Base-by-base conservation (phyloP, 2,329 filamentous ascomycete species). In the Gremmenia infestans region DNA sequence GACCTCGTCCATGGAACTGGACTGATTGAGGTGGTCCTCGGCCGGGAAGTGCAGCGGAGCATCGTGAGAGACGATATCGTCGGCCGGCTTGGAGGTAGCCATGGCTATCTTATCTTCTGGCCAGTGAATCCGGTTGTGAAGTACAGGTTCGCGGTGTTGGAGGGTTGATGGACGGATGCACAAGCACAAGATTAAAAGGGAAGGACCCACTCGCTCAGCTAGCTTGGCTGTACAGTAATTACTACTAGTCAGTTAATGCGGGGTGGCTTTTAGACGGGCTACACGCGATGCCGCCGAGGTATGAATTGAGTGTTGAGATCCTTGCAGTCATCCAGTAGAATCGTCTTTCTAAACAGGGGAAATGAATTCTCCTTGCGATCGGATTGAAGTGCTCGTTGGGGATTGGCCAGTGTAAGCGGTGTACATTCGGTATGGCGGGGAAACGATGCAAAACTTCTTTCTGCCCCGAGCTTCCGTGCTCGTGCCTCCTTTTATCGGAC, bases 1-100 rank as follows among this genome's bases (percentile, higher is more conserved):
- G 25, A 66, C 52, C 52, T 64, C 62, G 48, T 63, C 60, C 63
- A 65, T 65, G 53, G 52, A 47, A 46, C 65, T 65, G 3, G 61
- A 62, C 23, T 65, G 59, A 2, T 52, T 57, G 22, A 65, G 56
- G 36, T 65, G 55, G 40, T 65, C 63, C 51, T 63, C 58, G n/a
- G 51, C 15, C 7, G 62, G 59, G 53, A 64, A 63, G 39, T 66
- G 63, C 11, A 65, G 56, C 3, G 61, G 60, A 7, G 43, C 52
- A 50, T 58, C 53, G 49, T 52, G 39, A 12, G 22, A 23, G 4
- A 37, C 36, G 11, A 28, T 28, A 32, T 47, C 22, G 23, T 47
- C 45, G 12, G 19, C 25, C 23, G 23, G 19, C 45, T 47, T 47
- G 4, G 45, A 47, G 12, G 45, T n/a, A 11, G 45, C 45, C 42